phyloP scores from a whole-genome alignment of 768 basidiomycete species.

The Amanita polypyramis region DNA sequence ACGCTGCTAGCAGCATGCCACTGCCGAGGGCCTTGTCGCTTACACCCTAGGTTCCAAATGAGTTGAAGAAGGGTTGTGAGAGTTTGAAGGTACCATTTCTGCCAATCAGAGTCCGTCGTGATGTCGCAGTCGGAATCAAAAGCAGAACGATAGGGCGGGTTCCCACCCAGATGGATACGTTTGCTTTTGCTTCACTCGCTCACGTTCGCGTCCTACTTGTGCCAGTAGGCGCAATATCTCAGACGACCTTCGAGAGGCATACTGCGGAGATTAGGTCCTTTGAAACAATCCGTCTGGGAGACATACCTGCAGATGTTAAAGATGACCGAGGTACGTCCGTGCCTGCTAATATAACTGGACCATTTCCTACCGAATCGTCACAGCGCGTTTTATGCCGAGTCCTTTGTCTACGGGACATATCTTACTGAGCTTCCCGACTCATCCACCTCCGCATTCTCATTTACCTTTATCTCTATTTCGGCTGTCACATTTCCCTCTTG shows the following conservation, averaged over 20 bases:
- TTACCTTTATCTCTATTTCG: constrained; percentile 61
- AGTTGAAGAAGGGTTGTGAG: constrained; percentile 3
- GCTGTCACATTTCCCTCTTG: constrained; percentile 75
- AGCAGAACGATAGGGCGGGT: neutral
- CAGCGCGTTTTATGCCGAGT: constrained; percentile 78
- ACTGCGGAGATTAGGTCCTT: constrained; percentile 64
- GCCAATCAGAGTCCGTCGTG: too few relatives aligned
- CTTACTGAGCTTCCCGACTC: constrained; percentile 69
- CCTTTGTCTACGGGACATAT: constrained; percentile 68
- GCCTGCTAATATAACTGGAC: neutral
- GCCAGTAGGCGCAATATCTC: constrained; percentile 71
- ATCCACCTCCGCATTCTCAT: constrained; percentile 64
- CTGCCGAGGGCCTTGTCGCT: constrained; percentile 79
- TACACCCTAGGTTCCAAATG: constrained; percentile 38
- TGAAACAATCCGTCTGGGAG: constrained; percentile 64
- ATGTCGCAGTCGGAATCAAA: too few relatives aligned
- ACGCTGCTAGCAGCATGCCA: constrained; percentile 68
- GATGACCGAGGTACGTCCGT: constrained; percentile 60
- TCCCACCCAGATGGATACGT: constrained; percentile 44
- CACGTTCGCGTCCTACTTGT: constrained; percentile 79
- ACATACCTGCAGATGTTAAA: constrained; percentile 72
- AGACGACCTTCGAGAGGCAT: constrained; percentile 63
- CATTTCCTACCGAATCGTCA: constrained; percentile 6
- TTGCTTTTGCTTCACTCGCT: constrained; percentile 74
- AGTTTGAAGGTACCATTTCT: constrained; percentile 12